phyloP scores from a whole-genome alignment of 2,329 filamentous ascomycete genomes.

The Pezicula carpinea region DNA sequence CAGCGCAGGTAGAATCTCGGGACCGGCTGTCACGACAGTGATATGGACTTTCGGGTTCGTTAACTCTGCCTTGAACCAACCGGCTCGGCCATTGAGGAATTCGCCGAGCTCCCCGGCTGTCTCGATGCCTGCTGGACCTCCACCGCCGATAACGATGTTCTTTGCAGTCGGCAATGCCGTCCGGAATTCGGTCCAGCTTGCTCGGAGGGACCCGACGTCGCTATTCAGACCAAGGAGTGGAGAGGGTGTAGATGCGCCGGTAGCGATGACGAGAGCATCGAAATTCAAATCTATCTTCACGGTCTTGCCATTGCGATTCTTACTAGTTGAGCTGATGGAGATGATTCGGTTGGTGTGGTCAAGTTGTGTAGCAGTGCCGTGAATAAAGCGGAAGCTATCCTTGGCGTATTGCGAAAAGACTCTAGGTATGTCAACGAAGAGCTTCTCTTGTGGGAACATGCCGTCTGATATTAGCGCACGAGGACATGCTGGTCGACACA shows the following conservation, averaged over 20 bases:
- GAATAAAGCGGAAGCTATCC: conserved; percentile 35
- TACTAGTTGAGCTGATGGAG: conserved; percentile 16
- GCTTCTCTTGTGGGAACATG: conserved; percentile 38
- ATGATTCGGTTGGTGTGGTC: conserved; percentile 32
- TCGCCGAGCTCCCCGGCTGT: conserved; percentile 46
- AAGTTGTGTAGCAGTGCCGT: conserved; percentile 34
- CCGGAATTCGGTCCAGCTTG: conserved; percentile 36
- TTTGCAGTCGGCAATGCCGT: conserved; percentile 34
- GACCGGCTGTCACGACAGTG: conserved; percentile 36
- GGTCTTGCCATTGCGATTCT: background rate
- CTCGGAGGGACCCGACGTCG: conserved; percentile 29
- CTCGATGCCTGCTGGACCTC: conserved; percentile 41
- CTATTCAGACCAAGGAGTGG: conserved; percentile 37
- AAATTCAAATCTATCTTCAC: conserved; percentile 34
- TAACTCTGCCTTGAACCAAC: conserved; percentile 31
- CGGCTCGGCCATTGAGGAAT: conserved; percentile 41
- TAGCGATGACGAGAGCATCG: conserved; percentile 44
- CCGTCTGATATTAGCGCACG: conserved; percentile 42
- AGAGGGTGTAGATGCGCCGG: conserved; percentile 40
- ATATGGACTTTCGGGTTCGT: conserved; percentile 35
- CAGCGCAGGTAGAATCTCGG: conserved; percentile 37
- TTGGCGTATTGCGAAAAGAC: conserved; percentile 36
- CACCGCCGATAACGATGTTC: conserved; percentile 39
- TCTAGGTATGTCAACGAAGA: conserved; percentile 36
- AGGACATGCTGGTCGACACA: conserved; percentile 40